Conservation (phyloP, 768 basidiomycete species). For the Fomitopsis pulvina region DNA sequence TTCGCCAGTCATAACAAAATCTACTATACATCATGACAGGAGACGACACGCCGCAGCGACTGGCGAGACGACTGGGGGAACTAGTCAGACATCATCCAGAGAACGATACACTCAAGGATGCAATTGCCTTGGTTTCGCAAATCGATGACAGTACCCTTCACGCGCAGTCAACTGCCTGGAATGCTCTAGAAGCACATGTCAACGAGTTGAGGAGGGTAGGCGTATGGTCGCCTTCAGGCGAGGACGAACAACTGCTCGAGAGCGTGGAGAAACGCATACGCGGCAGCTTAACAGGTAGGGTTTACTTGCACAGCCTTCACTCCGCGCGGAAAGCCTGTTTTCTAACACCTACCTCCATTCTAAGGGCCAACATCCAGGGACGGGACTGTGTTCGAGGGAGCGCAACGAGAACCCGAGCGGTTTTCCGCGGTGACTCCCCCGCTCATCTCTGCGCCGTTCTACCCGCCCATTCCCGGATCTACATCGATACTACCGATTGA, state of each 20-base stretch:
- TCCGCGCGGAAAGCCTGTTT: no score
- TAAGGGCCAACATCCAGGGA: no score
- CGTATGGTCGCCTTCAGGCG: constrained; percentile 2
- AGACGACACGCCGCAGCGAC: not conserved
- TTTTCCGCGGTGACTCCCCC: constrained; percentile 10
- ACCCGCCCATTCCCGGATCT: constrained; percentile 14
- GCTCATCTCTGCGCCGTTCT: constrained; percentile 6
- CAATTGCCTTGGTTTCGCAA: not conserved
- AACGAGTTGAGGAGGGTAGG: constrained; percentile 1
- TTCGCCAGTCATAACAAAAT: no score
- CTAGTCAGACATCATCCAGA: constrained; percentile 1
- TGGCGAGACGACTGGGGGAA: not conserved
- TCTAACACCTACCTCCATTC: no score
- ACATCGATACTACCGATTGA: constrained; percentile 42
- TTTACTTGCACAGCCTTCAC: no score
- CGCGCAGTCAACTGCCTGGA: not conserved
- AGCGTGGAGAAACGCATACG: not conserved
- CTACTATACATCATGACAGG: not conserved
- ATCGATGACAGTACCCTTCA: not conserved
- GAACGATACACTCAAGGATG: not conserved
- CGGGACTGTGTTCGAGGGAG: not conserved
- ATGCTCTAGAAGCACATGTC: constrained; percentile 1
- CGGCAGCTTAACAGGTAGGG: no score
- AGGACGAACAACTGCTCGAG: constrained; percentile 3
- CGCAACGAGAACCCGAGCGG: not conserved